phyloP scores from a whole-genome alignment of 352 stramenopile species.

The Pythium phragmitis region DNA sequence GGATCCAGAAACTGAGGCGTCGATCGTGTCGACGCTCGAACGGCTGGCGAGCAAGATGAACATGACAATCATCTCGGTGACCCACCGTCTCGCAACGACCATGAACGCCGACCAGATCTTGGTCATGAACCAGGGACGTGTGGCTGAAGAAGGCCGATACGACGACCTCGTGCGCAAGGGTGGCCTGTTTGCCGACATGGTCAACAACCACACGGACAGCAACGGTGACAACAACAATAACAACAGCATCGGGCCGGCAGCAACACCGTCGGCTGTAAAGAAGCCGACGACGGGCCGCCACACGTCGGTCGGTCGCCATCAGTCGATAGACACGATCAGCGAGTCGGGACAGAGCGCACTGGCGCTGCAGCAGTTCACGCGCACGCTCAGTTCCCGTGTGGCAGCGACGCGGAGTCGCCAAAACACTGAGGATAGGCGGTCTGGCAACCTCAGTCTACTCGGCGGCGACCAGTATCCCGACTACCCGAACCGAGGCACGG shows the following conservation, averaged over 20 bases:
- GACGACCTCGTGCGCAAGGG: conserved; percentile 63
- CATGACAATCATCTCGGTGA: conserved; percentile 89
- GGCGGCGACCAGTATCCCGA: conserved; percentile 41
- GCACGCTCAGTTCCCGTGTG: conserved; percentile 70
- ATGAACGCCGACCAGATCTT: conserved; percentile 82
- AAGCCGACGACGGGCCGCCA: conserved; percentile 8
- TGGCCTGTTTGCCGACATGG: conserved; percentile 82
- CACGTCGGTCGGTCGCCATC: conserved; percentile 17
- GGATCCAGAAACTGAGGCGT: conserved; percentile 84
- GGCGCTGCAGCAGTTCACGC: conserved; percentile 81
- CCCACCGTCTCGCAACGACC: conserved; percentile 78
- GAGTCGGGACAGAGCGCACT: conserved; percentile 37
- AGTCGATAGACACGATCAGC: conserved; percentile 26
- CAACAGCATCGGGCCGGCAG: not conserved
- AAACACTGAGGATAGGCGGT: conserved; percentile 62
- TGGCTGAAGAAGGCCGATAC: conserved; percentile 79
- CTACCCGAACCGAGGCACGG: conserved; percentile 25
- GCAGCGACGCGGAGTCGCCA: conserved; percentile 61
- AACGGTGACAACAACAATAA: conserved; percentile 31
- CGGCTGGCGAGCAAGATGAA: conserved; percentile 79
- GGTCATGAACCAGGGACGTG: conserved; percentile 69
- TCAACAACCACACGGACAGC: conserved; percentile 58
- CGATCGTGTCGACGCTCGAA: conserved; percentile 81
- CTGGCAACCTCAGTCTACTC: conserved; percentile 62
- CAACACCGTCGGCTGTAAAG: conserved; percentile 28